These are phyloP conservation scores for Arthrinium puccinioides DNA, from an alignment of 2,329 filamentous ascomycete genomes.

Conservation along the genomic window DNA sequence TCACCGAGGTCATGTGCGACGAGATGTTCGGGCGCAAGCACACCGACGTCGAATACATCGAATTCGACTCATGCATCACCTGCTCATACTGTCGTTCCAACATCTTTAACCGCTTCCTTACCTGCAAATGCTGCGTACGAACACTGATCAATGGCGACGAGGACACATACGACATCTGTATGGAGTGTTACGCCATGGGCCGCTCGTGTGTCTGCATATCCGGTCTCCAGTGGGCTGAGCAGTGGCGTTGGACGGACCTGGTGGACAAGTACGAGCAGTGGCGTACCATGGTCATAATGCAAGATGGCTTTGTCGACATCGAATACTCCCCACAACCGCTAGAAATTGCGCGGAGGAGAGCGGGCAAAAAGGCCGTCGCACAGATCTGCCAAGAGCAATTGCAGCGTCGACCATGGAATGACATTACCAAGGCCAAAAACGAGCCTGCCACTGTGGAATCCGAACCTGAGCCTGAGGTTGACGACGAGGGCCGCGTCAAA, in stretches of 20 bases:
- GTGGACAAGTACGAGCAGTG: conserved; percentile 73
- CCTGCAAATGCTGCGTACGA: conserved; percentile 77
- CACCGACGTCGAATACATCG: conserved; percentile 64
- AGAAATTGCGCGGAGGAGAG: conserved; percentile 57
- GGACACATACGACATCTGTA: conserved; percentile 91
- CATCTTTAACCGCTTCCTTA: conserved; percentile 94
- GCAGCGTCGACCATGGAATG: conserved; percentile 70
- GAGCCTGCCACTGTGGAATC: conserved; percentile 18
- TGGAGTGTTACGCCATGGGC: conserved; percentile 98
- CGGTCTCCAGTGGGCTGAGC: conserved; percentile 82
- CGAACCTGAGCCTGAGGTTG: conserved; percentile 44
- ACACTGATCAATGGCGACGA: conserved; percentile 59
- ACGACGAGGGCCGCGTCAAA: conserved; percentile 57
- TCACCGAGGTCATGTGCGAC: conserved; percentile 70
- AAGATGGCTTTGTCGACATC: conserved; percentile 60
- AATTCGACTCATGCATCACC: conserved; percentile 85
- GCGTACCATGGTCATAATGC: conserved; percentile 69
- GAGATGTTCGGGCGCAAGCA: conserved; percentile 77
- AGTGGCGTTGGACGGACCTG: conserved; percentile 80
- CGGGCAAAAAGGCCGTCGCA: conserved; percentile 72
- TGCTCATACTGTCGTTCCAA: conserved; percentile 95
- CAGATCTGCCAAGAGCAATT: conserved; percentile 93
- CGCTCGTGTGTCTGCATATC: conserved; percentile 87
- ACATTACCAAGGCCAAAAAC: conserved; percentile 58
- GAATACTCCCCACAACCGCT: conserved; percentile 63